These are phyloP conservation scores for Thyridium curvatum DNA, from an alignment of 2,329 filamentous ascomycete genomes.

Conservation along the genomic window DNA sequence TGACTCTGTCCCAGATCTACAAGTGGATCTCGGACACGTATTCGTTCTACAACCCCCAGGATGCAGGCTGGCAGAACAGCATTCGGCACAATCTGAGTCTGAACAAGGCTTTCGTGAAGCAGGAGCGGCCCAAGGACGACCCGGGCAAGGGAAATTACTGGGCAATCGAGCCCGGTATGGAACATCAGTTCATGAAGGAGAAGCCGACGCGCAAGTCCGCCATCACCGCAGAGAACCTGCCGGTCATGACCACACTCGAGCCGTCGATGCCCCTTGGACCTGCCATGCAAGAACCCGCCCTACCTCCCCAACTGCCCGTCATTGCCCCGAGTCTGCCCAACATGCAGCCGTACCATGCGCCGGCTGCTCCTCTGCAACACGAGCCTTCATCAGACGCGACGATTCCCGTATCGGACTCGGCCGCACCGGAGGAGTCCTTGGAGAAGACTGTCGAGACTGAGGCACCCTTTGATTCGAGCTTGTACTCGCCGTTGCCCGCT, in stretches of 20 bases:
- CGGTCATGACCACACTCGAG: slow-evolving; percentile 51
- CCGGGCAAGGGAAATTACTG: slow-evolving; percentile 98
- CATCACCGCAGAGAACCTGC: slow-evolving; percentile 49
- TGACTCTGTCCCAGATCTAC: slow-evolving; percentile 94
- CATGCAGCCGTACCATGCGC: slow-evolving; percentile 5
- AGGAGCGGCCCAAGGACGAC: slow-evolving; percentile 93
- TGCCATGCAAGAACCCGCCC: slow-evolving; percentile 36
- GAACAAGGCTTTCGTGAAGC: slow-evolving; percentile 94
- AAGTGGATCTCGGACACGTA: slow-evolving; percentile 98
- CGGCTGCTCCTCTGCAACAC: slow-evolving; percentile 19
- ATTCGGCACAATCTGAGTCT: slow-evolving; percentile 96
- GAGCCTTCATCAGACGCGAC: slow-evolving; percentile 75
- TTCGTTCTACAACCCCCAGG: slow-evolving; percentile 75
- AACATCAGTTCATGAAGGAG: slow-evolving; percentile 83
- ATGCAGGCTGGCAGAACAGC: slow-evolving; percentile 97
- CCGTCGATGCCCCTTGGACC: slow-evolving; percentile 33
- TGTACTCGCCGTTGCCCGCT: slow-evolving; percentile 64
- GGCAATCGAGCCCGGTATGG: slow-evolving; percentile 85
- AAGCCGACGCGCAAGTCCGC: slow-evolving; percentile 61
- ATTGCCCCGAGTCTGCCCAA: slow-evolving; percentile 13
- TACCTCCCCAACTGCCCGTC: slow-evolving; percentile 38
- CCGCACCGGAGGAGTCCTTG: slow-evolving; percentile 43
- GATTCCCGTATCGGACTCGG: slow-evolving; percentile 63
- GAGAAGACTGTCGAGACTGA: slow-evolving; percentile 37
- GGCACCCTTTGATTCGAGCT: slow-evolving; percentile 36